Conservation (phyloP, 805 yeast species). For the Suhomyces pyralidae region DNA sequence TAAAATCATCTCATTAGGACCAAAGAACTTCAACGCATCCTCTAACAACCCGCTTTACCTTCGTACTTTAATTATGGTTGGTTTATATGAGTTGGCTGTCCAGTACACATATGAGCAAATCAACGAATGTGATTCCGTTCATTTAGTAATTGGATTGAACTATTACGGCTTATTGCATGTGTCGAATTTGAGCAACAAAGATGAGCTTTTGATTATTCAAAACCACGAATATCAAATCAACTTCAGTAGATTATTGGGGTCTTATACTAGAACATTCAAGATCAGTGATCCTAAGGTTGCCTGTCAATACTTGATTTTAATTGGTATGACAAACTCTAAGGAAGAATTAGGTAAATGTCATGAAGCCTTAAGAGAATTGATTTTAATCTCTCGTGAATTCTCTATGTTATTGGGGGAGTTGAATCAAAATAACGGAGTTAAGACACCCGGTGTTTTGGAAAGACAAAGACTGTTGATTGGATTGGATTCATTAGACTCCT, state of each 20-base stretch:
- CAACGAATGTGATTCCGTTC: constrained; percentile 84
- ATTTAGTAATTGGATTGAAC: constrained; percentile 76
- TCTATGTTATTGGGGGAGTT: constrained; percentile 80
- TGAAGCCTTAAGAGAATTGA: constrained; percentile 78
- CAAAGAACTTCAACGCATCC: constrained; percentile 63
- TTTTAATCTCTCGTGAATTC: constrained; percentile 83
- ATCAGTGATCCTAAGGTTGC: constrained; percentile 87
- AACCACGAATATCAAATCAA: constrained; percentile 36
- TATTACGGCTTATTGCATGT: constrained; percentile 68
- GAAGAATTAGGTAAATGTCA: constrained; percentile 60
- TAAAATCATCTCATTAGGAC: constrained; percentile 67
- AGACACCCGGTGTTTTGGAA: constrained; percentile 82
- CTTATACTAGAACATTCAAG: constrained; percentile 79
- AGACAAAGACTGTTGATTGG: constrained; percentile 64
- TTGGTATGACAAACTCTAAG: constrained; percentile 48
- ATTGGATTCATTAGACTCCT: constrained; percentile 56
- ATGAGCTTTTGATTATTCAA: constrained; percentile 36
- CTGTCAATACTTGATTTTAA: constrained; percentile 78
- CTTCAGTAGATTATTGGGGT: constrained; percentile 68
- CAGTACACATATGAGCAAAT: constrained; percentile 54
- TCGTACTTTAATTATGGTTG: constrained; percentile 69
- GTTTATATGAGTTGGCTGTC: constrained; percentile 79
- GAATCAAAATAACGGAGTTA: constrained; percentile 61
- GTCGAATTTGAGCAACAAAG: constrained; percentile 27
- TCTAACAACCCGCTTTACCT: constrained; percentile 68